Percentiles rank a stretch among this genome's conserved stretches.
Evolutionary conservation across 140 eudicot species (phyloP).

Genomic region (Ambrosia hybrid): DNA sequence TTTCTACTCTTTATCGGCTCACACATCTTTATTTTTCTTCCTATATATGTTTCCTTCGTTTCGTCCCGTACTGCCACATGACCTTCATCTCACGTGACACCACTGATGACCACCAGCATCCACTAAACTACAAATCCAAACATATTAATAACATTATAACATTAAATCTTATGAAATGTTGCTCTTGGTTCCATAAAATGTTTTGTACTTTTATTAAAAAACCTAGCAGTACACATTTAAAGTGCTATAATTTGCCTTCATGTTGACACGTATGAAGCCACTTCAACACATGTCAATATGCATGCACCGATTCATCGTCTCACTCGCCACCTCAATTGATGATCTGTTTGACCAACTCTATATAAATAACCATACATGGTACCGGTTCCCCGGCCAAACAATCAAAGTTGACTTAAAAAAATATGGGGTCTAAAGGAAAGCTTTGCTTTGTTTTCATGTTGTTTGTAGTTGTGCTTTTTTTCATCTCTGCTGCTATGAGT

Average conservation of each 20-base stretch:
- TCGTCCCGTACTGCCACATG: too few species aligned
- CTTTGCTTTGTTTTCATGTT: slow-evolving; percentile 25
- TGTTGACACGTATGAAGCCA: slow-evolving; percentile 34
- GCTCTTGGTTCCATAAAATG: too few species aligned
- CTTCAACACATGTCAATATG: slow-evolving; percentile 46
- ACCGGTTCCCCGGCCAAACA: neutral
- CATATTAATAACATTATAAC: too few species aligned
- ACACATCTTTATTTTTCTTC: too few species aligned
- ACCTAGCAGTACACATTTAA: too few species aligned
- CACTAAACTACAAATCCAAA: too few species aligned
- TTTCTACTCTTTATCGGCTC: too few species aligned
- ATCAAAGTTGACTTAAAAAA: neutral
- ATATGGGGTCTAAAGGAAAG: slow-evolving; percentile 15
- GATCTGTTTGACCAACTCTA: neutral
- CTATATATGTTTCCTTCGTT: too few species aligned
- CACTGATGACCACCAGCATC: too few species aligned
- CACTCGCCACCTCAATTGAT: slow-evolving; percentile 22
- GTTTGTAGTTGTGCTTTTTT: slow-evolving; percentile 20
- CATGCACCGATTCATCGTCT: slow-evolving; percentile 30
- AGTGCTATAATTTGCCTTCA: neutral
- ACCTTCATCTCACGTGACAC: too few species aligned
- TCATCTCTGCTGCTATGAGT: slow-evolving; percentile 23
- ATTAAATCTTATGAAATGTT: too few species aligned
- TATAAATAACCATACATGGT: neutral
- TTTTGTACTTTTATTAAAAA: too few species aligned